Conservation (phyloP, 106 monocot species). For the Gastrodia elata region DNA sequence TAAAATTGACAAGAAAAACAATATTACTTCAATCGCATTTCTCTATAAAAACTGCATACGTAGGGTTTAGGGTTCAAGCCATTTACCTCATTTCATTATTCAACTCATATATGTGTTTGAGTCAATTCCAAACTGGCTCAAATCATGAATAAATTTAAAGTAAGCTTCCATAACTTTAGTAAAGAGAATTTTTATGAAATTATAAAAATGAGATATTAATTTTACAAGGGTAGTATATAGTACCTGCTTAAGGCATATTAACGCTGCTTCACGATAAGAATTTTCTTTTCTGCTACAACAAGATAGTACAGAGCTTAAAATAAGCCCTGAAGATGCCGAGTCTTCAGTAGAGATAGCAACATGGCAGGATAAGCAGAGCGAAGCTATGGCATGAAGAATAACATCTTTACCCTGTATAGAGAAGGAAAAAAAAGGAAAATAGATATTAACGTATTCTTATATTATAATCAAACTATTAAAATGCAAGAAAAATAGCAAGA, state of each 20-base stretch:
- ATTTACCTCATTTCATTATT: too few relatives aligned
- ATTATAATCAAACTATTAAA: neutral
- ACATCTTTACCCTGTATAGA: slow-evolving; percentile 75
- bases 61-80: too few relatives aligned
- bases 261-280: slow-evolving; percentile 83
- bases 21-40: too few relatives aligned
- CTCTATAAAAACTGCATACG: too few relatives aligned
- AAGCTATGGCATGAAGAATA: slow-evolving; percentile 57
- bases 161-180: too few relatives aligned
- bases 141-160: too few relatives aligned
- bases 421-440: neutral
- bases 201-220: too few relatives aligned
- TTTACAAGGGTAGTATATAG: slow-evolving; percentile 3
- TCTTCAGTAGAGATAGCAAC: slow-evolving; percentile 49
- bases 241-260: slow-evolving; percentile 69
- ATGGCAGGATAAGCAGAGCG: slow-evolving; percentile 73
- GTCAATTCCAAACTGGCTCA: too few relatives aligned
- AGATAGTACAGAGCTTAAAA: slow-evolving; percentile 51
- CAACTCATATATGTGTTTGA: too few relatives aligned
- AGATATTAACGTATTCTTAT: neutral
- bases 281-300: slow-evolving; percentile 80
- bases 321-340: slow-evolving; percentile 28
- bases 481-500: neutral
- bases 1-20: too few relatives aligned
- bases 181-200: neutral